These are phyloP conservation scores for Fraxinus platypoda DNA, from an alignment of 305 asterid species.

Conservation along the genomic window DNA sequence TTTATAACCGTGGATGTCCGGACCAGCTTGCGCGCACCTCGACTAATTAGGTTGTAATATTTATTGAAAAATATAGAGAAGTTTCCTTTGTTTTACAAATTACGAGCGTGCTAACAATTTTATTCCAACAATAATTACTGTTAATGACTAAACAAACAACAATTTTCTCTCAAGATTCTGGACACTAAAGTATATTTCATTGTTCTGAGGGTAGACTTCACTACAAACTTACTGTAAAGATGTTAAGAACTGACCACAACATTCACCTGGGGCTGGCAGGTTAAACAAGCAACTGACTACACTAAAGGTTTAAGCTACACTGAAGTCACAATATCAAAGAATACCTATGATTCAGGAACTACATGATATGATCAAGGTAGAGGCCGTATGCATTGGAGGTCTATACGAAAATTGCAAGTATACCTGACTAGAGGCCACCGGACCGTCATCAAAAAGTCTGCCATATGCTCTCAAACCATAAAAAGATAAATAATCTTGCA, in stretches of 20 bases:
- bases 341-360: neutral
- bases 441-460: constrained; percentile 78
- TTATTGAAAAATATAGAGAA: too few relatives aligned
- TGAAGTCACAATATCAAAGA: neutral
- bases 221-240: neutral
- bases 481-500: constrained; percentile 84
- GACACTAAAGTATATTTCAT: neutral
- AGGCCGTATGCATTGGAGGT: neutral
- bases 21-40: too few relatives aligned
- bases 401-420: constrained; percentile 6
- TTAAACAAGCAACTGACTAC: neutral
- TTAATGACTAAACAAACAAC: neutral
- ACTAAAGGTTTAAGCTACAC: neutral
- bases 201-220: neutral
- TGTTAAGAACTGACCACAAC: neutral
- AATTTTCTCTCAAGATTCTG: neutral
- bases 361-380: neutral
- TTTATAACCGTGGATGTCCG: too few relatives aligned
- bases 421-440: constrained; percentile 90
- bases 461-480: constrained; percentile 87
- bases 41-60: neutral
- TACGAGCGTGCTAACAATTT: neutral
- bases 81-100: neutral
- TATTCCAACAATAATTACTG: neutral
- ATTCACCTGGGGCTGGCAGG: constrained; percentile 4